phyloP scores from a whole-genome alignment of 176 grass and related monocot genomes.

The Carex littledalei region DNA sequence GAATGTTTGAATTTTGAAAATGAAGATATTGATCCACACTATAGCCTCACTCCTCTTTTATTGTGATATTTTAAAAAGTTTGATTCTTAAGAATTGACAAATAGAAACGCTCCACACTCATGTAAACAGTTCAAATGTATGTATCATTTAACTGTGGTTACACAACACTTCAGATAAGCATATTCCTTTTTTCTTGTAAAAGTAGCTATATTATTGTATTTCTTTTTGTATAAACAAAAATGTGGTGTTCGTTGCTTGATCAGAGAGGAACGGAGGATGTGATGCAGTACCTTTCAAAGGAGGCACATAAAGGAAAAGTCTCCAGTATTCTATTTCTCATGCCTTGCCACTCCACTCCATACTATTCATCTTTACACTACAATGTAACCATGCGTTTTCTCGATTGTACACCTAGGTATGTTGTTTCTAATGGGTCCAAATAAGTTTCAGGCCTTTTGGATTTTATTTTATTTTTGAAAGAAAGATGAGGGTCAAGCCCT shows the following conservation, averaged over 20 bases:
- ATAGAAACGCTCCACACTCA: neutral
- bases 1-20: too few relatives aligned
- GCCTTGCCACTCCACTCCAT: slow-evolving; percentile 94
- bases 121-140: neutral
- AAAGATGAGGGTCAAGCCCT: too few relatives aligned
- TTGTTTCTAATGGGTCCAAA: neutral
- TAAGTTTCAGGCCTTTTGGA: neutral
- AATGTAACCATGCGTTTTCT: slow-evolving; percentile 80
- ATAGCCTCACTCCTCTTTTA: too few relatives aligned
- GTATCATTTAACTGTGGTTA: neutral
- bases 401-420: slow-evolving; percentile 83
- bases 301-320: slow-evolving; percentile 56
- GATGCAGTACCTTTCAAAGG: slow-evolving; percentile 72
- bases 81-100: neutral
- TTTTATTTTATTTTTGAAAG: too few relatives aligned
- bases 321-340: slow-evolving; percentile 80
- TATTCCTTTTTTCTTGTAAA: neutral
- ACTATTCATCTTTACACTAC: slow-evolving; percentile 90
- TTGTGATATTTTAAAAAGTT: neutral
- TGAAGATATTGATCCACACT: too few relatives aligned
- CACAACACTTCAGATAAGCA: neutral
- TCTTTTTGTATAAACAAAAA: neutral
- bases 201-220: neutral
- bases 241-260: neutral
- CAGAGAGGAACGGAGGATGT: slow-evolving; percentile 95